A percentile compares a stretch with the other conserved stretches of the same genome.
phyloP scores from a whole-genome alignment of 2,329 filamentous ascomycete species.

The Cryphonectria carpinicola region DNA sequence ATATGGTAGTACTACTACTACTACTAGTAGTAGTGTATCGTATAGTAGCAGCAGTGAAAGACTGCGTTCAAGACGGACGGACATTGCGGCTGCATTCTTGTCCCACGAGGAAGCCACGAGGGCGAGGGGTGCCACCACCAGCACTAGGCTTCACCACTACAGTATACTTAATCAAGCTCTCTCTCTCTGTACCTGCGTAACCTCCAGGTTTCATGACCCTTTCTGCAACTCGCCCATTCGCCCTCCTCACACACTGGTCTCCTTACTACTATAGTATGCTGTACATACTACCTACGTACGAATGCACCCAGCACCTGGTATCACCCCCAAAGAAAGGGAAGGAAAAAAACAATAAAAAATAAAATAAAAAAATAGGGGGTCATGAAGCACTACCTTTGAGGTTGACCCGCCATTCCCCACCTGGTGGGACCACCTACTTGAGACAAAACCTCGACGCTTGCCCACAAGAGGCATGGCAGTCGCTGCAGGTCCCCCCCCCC shows the following conservation, averaged over 20 bases:
- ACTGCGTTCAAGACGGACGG: not conserved
- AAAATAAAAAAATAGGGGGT: not conserved
- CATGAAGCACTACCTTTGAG: not conserved
- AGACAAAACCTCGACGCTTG: not conserved
- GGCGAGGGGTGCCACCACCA: not conserved
- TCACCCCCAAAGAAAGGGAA: not conserved
- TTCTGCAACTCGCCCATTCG: no score
- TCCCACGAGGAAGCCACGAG: slow-evolving; percentile 4
- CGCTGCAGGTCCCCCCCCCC: not conserved
- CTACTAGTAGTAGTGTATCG: not conserved
- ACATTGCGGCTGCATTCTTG: not conserved
- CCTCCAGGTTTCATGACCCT: no score
- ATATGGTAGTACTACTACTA: not conserved
- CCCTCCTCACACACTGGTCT: not conserved
- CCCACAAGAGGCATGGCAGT: not conserved
- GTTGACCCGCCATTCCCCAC: not conserved
- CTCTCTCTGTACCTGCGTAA: no score
- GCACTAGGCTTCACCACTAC: not conserved
- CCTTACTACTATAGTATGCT: no score
- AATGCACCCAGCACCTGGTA: no score
- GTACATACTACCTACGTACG: not conserved
- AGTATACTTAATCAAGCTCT: not conserved
- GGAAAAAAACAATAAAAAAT: not conserved
- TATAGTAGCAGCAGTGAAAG: not conserved
- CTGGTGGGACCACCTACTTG: not conserved